phyloP scores from a whole-genome alignment of 2,329 filamentous ascomycete species.

The Colletotrichum sp. region DNA sequence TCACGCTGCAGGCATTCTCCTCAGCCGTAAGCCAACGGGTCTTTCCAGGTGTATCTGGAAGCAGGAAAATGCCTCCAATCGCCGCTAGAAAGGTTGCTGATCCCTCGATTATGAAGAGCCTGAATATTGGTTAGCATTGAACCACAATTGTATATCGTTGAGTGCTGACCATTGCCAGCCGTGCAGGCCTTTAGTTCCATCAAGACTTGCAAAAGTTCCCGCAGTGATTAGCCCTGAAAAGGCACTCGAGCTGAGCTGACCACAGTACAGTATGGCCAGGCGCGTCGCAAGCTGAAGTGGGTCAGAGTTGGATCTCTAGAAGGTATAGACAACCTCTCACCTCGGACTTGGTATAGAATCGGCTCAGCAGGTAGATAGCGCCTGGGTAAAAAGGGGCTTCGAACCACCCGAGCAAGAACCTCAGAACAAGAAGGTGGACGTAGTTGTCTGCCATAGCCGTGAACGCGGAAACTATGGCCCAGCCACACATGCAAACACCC shows the following conservation, averaged over 20 bases:
- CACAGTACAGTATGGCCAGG: slow-evolving; percentile 49
- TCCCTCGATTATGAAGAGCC: slow-evolving; percentile 33
- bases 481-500: neutral
- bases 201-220: slow-evolving; percentile 38
- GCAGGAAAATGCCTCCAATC: slow-evolving; percentile 23
- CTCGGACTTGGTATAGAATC: slow-evolving; percentile 60
- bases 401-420: slow-evolving; percentile 41
- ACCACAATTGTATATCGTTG: neutral
- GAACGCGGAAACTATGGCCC: neutral
- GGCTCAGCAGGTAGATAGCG: slow-evolving; percentile 45
- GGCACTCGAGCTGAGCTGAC: slow-evolving; percentile 37
- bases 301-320: neutral
- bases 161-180: slow-evolving; percentile 32
- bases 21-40: slow-evolving; percentile 38
- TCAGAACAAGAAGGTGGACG: neutral
- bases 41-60: slow-evolving; percentile 30
- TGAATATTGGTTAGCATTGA: neutral
- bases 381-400: slow-evolving; percentile 43
- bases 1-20: slow-evolving; percentile 20
- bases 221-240: slow-evolving; percentile 50
- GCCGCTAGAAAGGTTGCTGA: slow-evolving; percentile 25
- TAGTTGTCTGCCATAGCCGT: neutral
- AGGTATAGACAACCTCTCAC: slow-evolving; percentile 22
- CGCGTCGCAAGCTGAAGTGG: slow-evolving; percentile 30
- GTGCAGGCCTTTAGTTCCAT: slow-evolving; percentile 26